These are phyloP conservation scores for Rhodotorula taiwanensis DNA, from an alignment of 768 basidiomycete genomes.

Conservation along the genomic window DNA sequence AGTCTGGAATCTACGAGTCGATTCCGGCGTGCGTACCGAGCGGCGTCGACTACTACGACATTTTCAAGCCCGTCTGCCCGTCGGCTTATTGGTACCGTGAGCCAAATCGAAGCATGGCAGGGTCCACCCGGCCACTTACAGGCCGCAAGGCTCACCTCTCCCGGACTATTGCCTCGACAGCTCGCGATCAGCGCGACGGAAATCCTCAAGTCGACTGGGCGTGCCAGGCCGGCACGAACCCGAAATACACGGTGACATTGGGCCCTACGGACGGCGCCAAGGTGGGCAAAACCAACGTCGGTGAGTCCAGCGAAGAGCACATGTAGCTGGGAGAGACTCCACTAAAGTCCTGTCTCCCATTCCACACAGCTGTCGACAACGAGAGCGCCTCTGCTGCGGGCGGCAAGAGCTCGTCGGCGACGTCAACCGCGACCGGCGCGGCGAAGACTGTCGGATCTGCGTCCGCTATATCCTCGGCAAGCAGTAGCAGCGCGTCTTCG, in stretches of 20 bases:
- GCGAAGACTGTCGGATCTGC: background rate
- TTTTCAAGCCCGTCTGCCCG: constrained; percentile 5
- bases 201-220: constrained; percentile 15
- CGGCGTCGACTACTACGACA: constrained; percentile 16
- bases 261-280: background rate
- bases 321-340: no score
- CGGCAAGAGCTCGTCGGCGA: background rate
- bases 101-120: no score
- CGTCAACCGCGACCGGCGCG: background rate
- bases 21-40: background rate
- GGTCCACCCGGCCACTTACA: no score
- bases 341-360: no score
- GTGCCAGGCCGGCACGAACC: background rate
- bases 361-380: no score
- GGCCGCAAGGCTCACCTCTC: no score
- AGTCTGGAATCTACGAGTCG: constrained; percentile 14
- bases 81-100: background rate
- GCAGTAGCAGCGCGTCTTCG: background rate
- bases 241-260: constrained; percentile 8
- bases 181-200: background rate
- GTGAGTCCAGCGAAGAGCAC: no score
- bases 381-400: background rate
- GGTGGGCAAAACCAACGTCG: no score
- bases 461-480: background rate
- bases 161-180: no score